Conservation (phyloP, 225 moss, liverwort and hornwort genomes). For the Anthoceros angustus region DNA sequence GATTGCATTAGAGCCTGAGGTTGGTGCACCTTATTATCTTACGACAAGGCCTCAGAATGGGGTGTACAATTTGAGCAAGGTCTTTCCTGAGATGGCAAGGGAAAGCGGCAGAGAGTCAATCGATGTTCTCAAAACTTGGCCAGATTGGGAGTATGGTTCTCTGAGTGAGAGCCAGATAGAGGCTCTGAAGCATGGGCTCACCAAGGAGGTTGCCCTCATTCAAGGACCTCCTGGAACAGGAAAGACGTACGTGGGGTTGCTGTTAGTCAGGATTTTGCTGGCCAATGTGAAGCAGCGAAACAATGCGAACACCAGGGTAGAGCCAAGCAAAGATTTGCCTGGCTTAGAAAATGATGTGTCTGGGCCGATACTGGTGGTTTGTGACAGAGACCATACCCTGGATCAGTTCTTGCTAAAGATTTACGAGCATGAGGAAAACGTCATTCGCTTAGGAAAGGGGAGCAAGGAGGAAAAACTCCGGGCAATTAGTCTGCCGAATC, state of each 20-base stretch:
- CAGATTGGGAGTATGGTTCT: slow-evolving; percentile 4
- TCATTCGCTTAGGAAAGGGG: slow-evolving; percentile 20
- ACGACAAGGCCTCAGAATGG: slow-evolving; percentile 10
- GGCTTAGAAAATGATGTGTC: background rate
- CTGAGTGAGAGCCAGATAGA: slow-evolving; percentile 22
- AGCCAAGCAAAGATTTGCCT: background rate
- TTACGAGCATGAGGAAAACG: slow-evolving; percentile 9
- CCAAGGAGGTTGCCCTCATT: slow-evolving; percentile 37
- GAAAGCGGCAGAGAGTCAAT: slow-evolving; percentile 13
- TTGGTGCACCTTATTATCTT: slow-evolving; percentile 20
- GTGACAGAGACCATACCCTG: slow-evolving; percentile 27
- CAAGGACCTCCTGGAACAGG: slow-evolving; percentile 44
- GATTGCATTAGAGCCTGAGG: slow-evolving; percentile 17
- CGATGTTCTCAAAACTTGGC: slow-evolving; percentile 17
- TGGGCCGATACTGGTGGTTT: slow-evolving; percentile 27
- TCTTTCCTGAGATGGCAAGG: slow-evolving; percentile 9
- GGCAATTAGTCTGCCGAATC: slow-evolving; percentile 7
- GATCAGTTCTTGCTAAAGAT: slow-evolving; percentile 32
- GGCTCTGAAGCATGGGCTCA: slow-evolving; percentile 33
- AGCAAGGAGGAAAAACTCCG: slow-evolving; percentile 15
- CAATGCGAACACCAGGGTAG: background rate
- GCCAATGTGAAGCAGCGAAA: slow-evolving; percentile 11
- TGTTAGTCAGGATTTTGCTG: slow-evolving; percentile 20
- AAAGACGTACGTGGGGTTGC: slow-evolving; percentile 24
- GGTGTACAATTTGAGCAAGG: slow-evolving; percentile 16